Percentiles rank a stretch among this genome's conserved stretches.
phyloP scores from a whole-genome alignment of 495 filamentous ascomycete species.

The Neurospora sp. region DNA sequence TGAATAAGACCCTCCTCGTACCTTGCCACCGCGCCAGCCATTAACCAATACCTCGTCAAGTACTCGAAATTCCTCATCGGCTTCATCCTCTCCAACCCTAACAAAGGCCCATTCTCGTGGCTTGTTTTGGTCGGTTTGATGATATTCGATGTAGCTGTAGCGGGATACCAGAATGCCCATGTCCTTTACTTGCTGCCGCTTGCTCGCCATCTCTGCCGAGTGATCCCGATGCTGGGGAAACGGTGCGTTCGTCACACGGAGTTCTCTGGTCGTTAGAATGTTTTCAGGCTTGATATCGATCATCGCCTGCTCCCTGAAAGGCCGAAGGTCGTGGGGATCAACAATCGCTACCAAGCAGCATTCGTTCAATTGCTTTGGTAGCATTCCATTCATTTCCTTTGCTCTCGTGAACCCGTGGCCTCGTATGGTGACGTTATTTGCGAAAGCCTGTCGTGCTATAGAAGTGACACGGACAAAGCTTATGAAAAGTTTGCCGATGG shows the following conservation, averaged over 20 bases:
- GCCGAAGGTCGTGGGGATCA: conserved; percentile 30
- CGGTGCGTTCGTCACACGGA: conserved; percentile 43
- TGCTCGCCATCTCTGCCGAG: background rate
- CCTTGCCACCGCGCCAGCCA: conserved; percentile 29
- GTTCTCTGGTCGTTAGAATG: conserved; percentile 26
- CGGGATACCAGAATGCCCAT: conserved; percentile 30
- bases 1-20: conserved; percentile 28
- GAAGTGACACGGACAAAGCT: conserved; percentile 7
- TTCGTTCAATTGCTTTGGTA: conserved; percentile 14
- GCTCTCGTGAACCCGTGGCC: conserved; percentile 3
- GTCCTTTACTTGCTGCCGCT: conserved; percentile 13
- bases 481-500: background rate
- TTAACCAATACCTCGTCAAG: conserved; percentile 14
- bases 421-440: background rate
- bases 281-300: conserved; percentile 29
- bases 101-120: conserved; percentile 25
- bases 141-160: conserved; percentile 19
- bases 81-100: conserved; percentile 17
- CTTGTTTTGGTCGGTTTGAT: conserved; percentile 5
- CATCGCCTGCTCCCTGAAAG: conserved; percentile 31
- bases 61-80: background rate
- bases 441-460: background rate
- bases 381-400: background rate
- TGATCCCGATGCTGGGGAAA: conserved; percentile 33
- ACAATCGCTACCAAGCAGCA: conserved; percentile 41